phyloP scores from a whole-genome alignment of 2,329 filamentous ascomycete genomes.

The Neocatenulostroma microsporum region DNA sequence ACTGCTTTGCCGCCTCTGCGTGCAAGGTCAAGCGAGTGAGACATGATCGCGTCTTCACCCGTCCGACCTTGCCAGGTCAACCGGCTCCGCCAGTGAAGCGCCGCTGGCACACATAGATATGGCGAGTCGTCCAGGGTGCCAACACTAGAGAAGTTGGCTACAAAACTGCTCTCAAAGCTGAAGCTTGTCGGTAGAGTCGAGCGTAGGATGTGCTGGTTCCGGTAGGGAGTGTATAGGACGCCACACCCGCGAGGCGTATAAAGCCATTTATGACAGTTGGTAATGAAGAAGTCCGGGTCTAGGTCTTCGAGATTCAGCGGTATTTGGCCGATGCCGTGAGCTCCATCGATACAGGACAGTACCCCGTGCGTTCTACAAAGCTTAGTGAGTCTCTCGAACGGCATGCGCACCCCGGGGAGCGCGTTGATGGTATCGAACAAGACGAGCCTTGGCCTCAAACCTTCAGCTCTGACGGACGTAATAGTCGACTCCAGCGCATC shows the following conservation, averaged over 20 bases:
- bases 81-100: constrained; percentile 59
- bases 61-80: constrained; percentile 31
- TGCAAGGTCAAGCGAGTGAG: constrained; percentile 57
- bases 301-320: constrained; percentile 57
- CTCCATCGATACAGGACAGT: constrained; percentile 71
- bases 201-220: constrained; percentile 68
- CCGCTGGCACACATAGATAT: constrained; percentile 63
- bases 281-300: constrained; percentile 78
- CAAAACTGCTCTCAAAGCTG: constrained; percentile 63
- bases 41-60: constrained; percentile 59
- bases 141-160: constrained; percentile 65
- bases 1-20: constrained; percentile 53
- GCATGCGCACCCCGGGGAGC: constrained; percentile 69
- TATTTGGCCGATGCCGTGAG: constrained; percentile 77
- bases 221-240: constrained; percentile 66
- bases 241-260: constrained; percentile 72
- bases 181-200: constrained; percentile 73
- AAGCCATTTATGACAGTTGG: constrained; percentile 89
- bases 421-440: constrained; percentile 76
- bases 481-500: constrained; percentile 54
- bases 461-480: constrained; percentile 40
- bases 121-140: constrained; percentile 67
- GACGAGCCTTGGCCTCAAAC: constrained; percentile 58
- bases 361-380: constrained; percentile 61
- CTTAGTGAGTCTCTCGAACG: constrained; percentile 60